Evolutionary conservation across 345 rosid species (phyloP).

Genomic region (Corymbia maculata): DNA sequence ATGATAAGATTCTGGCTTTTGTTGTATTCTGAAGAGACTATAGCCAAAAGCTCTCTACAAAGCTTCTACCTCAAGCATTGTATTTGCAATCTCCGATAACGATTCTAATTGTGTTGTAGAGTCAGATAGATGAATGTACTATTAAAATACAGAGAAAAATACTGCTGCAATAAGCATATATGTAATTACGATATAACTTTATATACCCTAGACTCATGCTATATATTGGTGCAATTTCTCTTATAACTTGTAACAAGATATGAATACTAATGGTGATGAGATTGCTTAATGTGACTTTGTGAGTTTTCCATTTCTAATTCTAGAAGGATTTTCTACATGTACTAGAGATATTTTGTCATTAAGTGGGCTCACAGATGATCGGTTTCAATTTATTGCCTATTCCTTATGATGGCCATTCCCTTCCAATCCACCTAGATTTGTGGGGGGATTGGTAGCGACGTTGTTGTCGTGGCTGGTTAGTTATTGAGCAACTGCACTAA

Average conservation of each 20-base stretch:
- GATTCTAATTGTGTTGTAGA: not conserved
- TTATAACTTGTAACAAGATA: not conserved
- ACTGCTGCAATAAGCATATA: not conserved
- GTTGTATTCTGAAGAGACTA: not conserved
- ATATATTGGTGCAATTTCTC: not conserved
- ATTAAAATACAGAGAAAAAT: not conserved
- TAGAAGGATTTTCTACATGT: too few relatives aligned
- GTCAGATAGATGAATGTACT: not conserved
- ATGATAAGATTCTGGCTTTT: not conserved
- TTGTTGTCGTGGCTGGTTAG: too few relatives aligned
- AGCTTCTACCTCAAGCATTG: not conserved
- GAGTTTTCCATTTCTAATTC: too few relatives aligned
- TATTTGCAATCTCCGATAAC: not conserved
- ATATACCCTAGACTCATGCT: not conserved
- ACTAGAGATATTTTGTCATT: too few relatives aligned
- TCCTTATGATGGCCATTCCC: too few relatives aligned
- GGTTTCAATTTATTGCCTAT: too few relatives aligned
- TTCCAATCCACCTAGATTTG: too few relatives aligned
- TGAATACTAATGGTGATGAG: too few relatives aligned
- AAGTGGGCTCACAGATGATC: too few relatives aligned
- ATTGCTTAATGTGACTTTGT: too few relatives aligned
- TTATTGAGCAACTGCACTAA: too few relatives aligned
- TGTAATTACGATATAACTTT: not conserved
- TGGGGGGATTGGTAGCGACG: too few relatives aligned
- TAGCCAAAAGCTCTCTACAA: not conserved